Evolutionary conservation across 768 basidiomycete genomes (phyloP), one percentile per base, ranked within the genome.

Genomic region (Chiua virens): DNA sequence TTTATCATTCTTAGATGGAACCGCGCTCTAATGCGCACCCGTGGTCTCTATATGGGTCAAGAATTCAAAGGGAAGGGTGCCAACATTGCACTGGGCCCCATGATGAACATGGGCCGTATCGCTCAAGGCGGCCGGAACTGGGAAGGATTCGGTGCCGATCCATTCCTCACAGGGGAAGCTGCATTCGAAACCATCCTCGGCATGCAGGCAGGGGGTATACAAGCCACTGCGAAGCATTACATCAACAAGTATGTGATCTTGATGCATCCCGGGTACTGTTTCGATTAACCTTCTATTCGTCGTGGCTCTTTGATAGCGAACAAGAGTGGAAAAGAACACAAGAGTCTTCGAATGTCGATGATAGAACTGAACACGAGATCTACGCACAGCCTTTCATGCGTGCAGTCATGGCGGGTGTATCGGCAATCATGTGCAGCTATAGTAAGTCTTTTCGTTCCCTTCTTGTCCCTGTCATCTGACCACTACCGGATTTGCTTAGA

Each of bases 91-190:
- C 77, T 95, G 8, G 81, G 79, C 22, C 80, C 91, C 0, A 89
- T 89, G 86, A 93, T 91, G 83, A 93, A 94, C 65, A 80, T 95
- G 74, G 89, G 86, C 1, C 81, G 89, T n/a, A 70, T 86, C n/a
- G 83, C 88, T 4, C 75, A 81, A 56, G 91, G 87, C 7, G 94
- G 94, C 14, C 76, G 94, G 23, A 92, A 94, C 68, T 96, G 92
- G 91, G 94, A 96, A 75, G 92, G 91, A 17, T 94, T 93, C 52
- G 92, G 93, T 27, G 91, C 80, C 8, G 94, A 97, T 66, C 94
- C 94, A 0, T 96, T 83, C 71, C 73, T 96, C 14, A 61, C 81
- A 17, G 92, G 94, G 11, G 91, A 90, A 62, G 75, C 74, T 5
- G 78, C 83, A 3, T 83, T 77, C 42, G 88, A 92, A 68, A 95